Evolutionary conservation across 2,329 filamentous ascomycete genomes (phyloP), one percentile per base, ranked within the genome.

Genomic region (Talaromyces marneffei): DNA sequence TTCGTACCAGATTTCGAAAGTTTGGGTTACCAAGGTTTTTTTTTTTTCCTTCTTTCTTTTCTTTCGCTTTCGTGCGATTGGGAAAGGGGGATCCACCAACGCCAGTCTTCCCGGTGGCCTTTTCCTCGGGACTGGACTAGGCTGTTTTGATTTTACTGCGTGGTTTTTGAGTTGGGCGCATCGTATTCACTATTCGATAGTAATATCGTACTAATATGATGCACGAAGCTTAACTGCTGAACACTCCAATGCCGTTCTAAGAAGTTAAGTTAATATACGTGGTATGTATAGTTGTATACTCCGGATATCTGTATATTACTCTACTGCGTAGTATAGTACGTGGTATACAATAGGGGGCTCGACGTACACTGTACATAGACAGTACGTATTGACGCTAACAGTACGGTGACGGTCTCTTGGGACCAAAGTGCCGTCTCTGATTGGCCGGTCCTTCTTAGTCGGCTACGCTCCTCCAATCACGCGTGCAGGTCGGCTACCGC

Each of bases 91-190:
- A 33, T 52, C 48, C 48, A 33, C 48, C 48, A 27, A 35, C 48
- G 29, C 48, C 48, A 52, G 29, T 52, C 46, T 27, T 50, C 46
- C 46, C 46, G 46, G 9, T 27, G 27, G 48, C 48, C 48, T 52
- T 18, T 20, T 33, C 48, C 48, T 52, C 48, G 48, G 48, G 48
- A 52, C 48, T 33, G 29, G 48, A 52, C 48, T 52, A 52, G 48
- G 27, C 48, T 52, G 48, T 35, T 52, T 52, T 52, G 2, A 33
- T 35, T 10, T 35, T n/a, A 20, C n/a, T 31, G 48, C 29, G 4
- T 33, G 8, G n/a, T 6, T 33, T 52, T 35, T 52, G 48, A 35
- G 48, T 52, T 52, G 3, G 33, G 44, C 18, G 39, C 23, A 29
- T 29, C n/a, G 4, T n/a, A n/a, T n/a, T n/a, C n/a, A n/a, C n/a